Evolutionary conservation across 2,329 filamentous ascomycete species (phyloP).

Genomic region (Ambrosiella cleistominuta): DNA sequence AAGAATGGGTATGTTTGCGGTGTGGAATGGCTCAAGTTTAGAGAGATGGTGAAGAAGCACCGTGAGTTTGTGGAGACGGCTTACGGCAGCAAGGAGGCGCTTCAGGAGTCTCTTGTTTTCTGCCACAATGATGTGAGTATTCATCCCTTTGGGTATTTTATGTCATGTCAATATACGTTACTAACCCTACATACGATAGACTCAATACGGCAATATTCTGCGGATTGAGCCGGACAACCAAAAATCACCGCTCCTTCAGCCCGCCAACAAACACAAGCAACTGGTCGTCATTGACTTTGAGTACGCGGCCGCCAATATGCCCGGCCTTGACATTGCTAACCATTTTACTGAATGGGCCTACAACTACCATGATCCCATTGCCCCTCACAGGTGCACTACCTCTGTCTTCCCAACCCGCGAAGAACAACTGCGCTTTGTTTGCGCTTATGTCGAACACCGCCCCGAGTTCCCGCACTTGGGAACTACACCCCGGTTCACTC

Average conservation of each 20-base stretch:
- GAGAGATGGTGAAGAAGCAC: constrained; percentile 57
- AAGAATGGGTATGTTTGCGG: constrained; percentile 63
- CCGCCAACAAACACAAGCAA: constrained; percentile 88
- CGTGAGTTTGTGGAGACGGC: constrained; percentile 52
- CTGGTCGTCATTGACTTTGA: constrained; percentile 97
- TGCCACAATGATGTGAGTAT: constrained; percentile 82
- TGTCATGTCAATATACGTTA: not conserved
- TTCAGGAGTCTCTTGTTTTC: constrained; percentile 69
- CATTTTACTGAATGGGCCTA: constrained; percentile 98
- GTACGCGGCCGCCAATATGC: constrained; percentile 77
- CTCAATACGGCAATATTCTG: constrained; percentile 95
- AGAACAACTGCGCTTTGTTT: constrained; percentile 71
- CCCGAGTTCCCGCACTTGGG: constrained; percentile 43
- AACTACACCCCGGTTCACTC: constrained; percentile 32
- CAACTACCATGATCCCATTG: constrained; percentile 67
- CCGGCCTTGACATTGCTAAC: constrained; percentile 85
- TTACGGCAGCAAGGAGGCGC: constrained; percentile 47
- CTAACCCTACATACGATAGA: constrained; percentile 32
- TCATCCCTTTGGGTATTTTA: not conserved
- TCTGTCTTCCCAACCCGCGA: constrained; percentile 57
- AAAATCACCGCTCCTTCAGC: constrained; percentile 72
- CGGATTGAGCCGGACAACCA: constrained; percentile 49
- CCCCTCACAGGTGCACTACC: constrained; percentile 50
- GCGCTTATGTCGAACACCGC: constrained; percentile 69
- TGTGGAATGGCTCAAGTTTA: constrained; percentile 65